phyloP scores from a whole-genome alignment of 2,329 filamentous ascomycete genomes.

The Fonsecaea nubica region DNA sequence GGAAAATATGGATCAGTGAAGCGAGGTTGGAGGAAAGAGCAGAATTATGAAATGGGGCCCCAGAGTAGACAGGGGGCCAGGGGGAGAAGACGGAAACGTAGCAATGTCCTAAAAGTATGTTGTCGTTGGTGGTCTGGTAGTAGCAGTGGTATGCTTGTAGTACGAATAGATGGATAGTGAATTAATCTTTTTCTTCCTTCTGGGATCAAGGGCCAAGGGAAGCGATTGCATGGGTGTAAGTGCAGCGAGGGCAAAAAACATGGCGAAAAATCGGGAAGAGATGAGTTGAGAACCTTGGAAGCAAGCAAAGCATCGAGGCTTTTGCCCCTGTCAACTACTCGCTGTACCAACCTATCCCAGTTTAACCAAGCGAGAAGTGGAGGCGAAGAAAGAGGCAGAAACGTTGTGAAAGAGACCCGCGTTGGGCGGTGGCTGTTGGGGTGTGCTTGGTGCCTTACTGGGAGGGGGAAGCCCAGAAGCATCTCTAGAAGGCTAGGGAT shows the following conservation, averaged over 20 bases:
- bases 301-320: not conserved
- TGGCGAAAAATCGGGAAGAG: not conserved
- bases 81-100: not conserved
- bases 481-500: not conserved
- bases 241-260: not conserved
- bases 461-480: no score
- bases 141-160: not conserved
- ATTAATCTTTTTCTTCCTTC: not conserved
- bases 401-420: not conserved
- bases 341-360: not conserved
- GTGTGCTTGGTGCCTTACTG: no score
- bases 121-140: not conserved
- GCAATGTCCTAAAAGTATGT: not conserved
- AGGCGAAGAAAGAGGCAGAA: slow-evolving; percentile 4
- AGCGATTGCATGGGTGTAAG: not conserved
- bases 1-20: not conserved
- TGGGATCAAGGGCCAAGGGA: not conserved
- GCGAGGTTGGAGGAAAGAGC: not conserved
- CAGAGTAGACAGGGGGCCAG: not conserved
- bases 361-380: slow-evolving; percentile 8
- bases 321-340: slow-evolving; percentile 3
- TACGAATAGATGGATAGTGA: not conserved
- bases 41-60: not conserved
- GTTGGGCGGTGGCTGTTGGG: not conserved
- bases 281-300: not conserved